phyloP scores from a whole-genome alignment of 2,329 filamentous ascomycete genomes.

The Sporothrix luriei region DNA sequence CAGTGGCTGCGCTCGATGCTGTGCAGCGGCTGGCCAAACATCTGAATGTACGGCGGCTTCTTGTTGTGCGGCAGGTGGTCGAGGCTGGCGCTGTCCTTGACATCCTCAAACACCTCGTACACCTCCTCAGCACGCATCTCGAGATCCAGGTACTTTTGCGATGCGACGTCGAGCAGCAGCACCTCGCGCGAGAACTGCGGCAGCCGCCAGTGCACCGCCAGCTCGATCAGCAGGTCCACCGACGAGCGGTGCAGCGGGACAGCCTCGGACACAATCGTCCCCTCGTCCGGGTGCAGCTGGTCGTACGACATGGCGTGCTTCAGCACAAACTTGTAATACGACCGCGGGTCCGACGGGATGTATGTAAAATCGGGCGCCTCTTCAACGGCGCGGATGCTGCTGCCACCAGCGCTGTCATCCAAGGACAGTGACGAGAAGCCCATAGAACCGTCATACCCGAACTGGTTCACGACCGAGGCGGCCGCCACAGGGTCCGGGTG shows the following conservation, averaged over 20 bases:
- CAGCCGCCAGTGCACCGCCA: slow-evolving; percentile 85
- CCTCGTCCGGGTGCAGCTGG: slow-evolving; percentile 50
- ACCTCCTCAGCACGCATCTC: slow-evolving; percentile 80
- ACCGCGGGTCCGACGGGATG: slow-evolving; percentile 80
- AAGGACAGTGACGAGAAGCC: slow-evolving; percentile 68
- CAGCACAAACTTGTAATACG: slow-evolving; percentile 80
- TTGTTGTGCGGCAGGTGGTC: slow-evolving; percentile 64
- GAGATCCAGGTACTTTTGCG: slow-evolving; percentile 81
- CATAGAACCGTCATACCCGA: slow-evolving; percentile 66
- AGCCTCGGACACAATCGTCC: slow-evolving; percentile 31
- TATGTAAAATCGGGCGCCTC: slow-evolving; percentile 79
- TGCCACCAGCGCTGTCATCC: slow-evolving; percentile 45
- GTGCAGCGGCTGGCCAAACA: slow-evolving; percentile 54
- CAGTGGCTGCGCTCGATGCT: slow-evolving; percentile 64
- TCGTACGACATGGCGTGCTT: slow-evolving; percentile 72
- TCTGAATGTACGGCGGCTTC: slow-evolving; percentile 60
- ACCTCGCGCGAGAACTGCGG: slow-evolving; percentile 79
- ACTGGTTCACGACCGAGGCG: slow-evolving; percentile 41
- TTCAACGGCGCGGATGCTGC: slow-evolving; percentile 58
- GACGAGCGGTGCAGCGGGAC: slow-evolving; percentile 73
- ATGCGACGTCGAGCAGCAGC: slow-evolving; percentile 79
- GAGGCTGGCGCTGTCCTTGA: slow-evolving; percentile 59
- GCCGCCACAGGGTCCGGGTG: slow-evolving; percentile 40
- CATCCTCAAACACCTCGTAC: slow-evolving; percentile 78
- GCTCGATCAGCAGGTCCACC: slow-evolving; percentile 78